phyloP scores from a whole-genome alignment of 2,329 filamentous ascomycete species.

The Apiospora pterosperma region DNA sequence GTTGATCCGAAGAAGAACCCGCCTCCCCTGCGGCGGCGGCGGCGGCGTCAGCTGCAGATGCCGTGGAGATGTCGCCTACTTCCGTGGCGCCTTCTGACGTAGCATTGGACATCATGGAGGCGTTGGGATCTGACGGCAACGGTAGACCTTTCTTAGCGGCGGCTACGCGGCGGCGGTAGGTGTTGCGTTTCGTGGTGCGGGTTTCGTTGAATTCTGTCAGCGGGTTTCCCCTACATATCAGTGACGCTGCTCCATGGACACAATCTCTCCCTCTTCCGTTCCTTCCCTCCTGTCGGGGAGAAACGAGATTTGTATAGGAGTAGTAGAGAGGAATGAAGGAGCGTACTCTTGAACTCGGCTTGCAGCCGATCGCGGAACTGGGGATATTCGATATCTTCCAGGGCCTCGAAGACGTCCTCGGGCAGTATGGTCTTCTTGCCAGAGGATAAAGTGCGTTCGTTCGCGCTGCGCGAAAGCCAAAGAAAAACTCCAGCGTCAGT shows the following conservation, averaged over 20 bases:
- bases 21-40: slow-evolving; percentile 14
- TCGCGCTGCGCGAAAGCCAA: slow-evolving; percentile 52
- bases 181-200: slow-evolving; percentile 71
- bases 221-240: not conserved
- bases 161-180: slow-evolving; percentile 66
- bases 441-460: slow-evolving; percentile 63
- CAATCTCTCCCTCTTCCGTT: not conserved
- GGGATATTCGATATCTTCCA: slow-evolving; percentile 74
- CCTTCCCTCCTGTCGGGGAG: not conserved
- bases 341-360: slow-evolving; percentile 71
- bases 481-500: not conserved
- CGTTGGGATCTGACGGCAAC: slow-evolving; percentile 29
- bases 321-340: not conserved
- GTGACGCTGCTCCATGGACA: slow-evolving; percentile 2
- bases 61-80: slow-evolving; percentile 14
- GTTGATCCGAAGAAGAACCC: slow-evolving; percentile 22
- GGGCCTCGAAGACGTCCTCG: slow-evolving; percentile 70
- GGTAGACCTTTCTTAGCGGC: slow-evolving; percentile 52
- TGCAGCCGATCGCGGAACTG: slow-evolving; percentile 68
- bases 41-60: slow-evolving; percentile 10
- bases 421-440: slow-evolving; percentile 77
- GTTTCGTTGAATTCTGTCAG: slow-evolving; percentile 65
- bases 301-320: not conserved
- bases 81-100: slow-evolving; percentile 14
- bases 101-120: slow-evolving; percentile 24